These are phyloP conservation scores for Phytophthora multivora DNA, from an alignment of 352 stramenopile species.

Conservation along the genomic window DNA sequence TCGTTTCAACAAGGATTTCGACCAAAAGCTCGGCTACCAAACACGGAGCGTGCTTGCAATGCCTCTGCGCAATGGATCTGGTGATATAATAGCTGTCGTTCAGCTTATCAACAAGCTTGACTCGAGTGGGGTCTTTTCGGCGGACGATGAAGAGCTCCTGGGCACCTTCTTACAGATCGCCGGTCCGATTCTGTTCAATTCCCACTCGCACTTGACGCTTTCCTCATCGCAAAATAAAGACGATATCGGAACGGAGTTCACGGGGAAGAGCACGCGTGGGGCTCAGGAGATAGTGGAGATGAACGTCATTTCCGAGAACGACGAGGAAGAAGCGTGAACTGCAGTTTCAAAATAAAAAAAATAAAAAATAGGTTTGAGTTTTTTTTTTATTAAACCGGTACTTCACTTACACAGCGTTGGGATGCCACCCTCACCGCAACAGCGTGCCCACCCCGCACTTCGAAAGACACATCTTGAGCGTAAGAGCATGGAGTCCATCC, in stretches of 20 bases:
- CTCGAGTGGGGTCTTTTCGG: slow-evolving; percentile 72
- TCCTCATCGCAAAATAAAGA: slow-evolving; percentile 50
- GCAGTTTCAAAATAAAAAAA: background rate
- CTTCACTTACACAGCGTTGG: background rate
- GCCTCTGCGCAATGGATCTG: slow-evolving; percentile 77
- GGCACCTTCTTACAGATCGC: slow-evolving; percentile 89
- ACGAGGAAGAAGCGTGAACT: slow-evolving; percentile 63
- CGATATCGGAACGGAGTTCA: slow-evolving; percentile 59
- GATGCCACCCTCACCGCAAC: slow-evolving; percentile 17
- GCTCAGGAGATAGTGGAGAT: slow-evolving; percentile 68
- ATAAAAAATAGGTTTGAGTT: slow-evolving; percentile 30
- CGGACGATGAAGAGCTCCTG: slow-evolving; percentile 89
- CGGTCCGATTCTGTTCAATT: slow-evolving; percentile 87
- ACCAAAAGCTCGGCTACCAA: slow-evolving; percentile 87
- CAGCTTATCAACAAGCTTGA: slow-evolving; percentile 91
- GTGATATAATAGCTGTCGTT: slow-evolving; percentile 84
- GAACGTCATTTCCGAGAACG: slow-evolving; percentile 84
- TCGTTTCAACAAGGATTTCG: slow-evolving; percentile 90
- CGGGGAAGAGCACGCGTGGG: slow-evolving; percentile 45
- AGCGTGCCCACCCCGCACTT: background rate
- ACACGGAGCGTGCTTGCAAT: slow-evolving; percentile 89
- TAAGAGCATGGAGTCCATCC: background rate
- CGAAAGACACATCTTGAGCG: background rate
- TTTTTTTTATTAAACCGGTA: background rate
- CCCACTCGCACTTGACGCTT: slow-evolving; percentile 74